Conservation (phyloP, 2,329 filamentous ascomycete genomes). For the Penicillium sclerotiorum region DNA sequence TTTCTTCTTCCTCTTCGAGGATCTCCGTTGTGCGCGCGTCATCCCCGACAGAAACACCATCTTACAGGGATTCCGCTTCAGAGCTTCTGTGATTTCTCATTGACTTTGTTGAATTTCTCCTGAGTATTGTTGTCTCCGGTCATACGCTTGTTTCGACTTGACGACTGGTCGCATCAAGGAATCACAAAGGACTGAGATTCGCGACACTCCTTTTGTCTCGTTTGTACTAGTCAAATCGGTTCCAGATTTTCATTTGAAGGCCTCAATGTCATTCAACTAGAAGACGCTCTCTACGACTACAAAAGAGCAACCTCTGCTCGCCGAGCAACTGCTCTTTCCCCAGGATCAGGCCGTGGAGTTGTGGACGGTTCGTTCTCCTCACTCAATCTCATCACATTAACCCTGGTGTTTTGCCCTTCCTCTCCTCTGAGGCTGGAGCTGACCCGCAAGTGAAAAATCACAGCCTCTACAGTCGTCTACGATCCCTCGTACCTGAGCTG, state of each 20-base stretch:
- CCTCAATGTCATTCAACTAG: conserved; percentile 47
- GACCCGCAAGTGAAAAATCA: conserved; percentile 18
- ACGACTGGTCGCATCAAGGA: neutral
- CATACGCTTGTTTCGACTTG: too few species aligned
- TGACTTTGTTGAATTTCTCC: conserved; percentile 7
- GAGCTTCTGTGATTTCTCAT: neutral
- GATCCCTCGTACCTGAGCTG: conserved; percentile 40
- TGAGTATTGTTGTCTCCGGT: neutral
- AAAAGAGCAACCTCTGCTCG: conserved; percentile 43
- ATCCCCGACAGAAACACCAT: neutral
- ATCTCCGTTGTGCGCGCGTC: conserved; percentile 7
- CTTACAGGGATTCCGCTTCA: neutral
- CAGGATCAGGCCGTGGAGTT: conserved; percentile 45
- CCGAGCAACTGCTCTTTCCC: conserved; percentile 42
- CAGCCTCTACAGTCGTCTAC: conserved; percentile 35
- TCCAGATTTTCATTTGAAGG: conserved; percentile 27
- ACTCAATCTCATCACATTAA: conserved; percentile 5
- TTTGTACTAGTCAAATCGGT: conserved; percentile 18
- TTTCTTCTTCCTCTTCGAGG: conserved; percentile 10
- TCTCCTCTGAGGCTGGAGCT: conserved; percentile 19
- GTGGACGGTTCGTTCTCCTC: conserved; percentile 44
- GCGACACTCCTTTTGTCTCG: conserved; percentile 29
- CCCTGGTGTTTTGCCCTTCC: conserved; percentile 2
- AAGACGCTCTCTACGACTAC: conserved; percentile 32
- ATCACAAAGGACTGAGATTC: conserved; percentile 4